phyloP scores from a whole-genome alignment of 2,329 filamentous ascomycete species.

The Alternaria sp. region DNA sequence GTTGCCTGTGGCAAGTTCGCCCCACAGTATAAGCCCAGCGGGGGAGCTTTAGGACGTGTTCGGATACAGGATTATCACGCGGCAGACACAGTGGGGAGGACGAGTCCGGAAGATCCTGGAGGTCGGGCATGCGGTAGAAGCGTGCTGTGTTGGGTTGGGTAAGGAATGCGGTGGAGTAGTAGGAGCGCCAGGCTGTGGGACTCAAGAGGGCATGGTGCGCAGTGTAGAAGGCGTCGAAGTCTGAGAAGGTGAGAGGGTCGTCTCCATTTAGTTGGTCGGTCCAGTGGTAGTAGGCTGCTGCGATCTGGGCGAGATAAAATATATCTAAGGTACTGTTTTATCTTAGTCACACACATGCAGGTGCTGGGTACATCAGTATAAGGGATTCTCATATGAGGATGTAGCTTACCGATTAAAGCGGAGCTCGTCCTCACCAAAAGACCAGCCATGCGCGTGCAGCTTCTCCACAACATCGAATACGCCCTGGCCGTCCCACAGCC shows the following conservation, averaged over 20 bases:
- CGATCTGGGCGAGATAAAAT: conserved; percentile 12
- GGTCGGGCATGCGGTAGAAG: conserved; percentile 11
- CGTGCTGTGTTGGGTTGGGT: conserved; percentile 9
- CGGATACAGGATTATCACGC: too few species aligned
- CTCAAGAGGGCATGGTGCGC: not conserved
- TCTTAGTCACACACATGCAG: not conserved
- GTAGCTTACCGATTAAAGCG: conserved; percentile 14
- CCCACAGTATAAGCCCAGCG: too few species aligned
- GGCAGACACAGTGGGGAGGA: conserved; percentile 4
- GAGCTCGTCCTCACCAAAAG: conserved; percentile 13
- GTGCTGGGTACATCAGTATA: too few species aligned
- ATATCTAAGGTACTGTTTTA: conserved; percentile 7
- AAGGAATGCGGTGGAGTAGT: conserved; percentile 7
- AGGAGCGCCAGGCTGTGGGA: not conserved
- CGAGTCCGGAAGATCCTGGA: conserved; percentile 5
- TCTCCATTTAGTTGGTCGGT: conserved; percentile 4
- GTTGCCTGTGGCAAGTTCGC: too few species aligned
- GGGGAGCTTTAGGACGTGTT: too few species aligned
- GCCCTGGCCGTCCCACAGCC: conserved; percentile 4
- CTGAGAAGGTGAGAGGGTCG: conserved; percentile 1
- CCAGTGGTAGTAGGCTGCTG: conserved; percentile 13
- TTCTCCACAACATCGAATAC: conserved; percentile 14
- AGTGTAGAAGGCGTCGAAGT: conserved; percentile 1
- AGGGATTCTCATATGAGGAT: conserved; percentile 8
- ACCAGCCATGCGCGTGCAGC: conserved; percentile 14